Conservation (phyloP, 116 monocot species). For the Papilionanthe hybrid region DNA sequence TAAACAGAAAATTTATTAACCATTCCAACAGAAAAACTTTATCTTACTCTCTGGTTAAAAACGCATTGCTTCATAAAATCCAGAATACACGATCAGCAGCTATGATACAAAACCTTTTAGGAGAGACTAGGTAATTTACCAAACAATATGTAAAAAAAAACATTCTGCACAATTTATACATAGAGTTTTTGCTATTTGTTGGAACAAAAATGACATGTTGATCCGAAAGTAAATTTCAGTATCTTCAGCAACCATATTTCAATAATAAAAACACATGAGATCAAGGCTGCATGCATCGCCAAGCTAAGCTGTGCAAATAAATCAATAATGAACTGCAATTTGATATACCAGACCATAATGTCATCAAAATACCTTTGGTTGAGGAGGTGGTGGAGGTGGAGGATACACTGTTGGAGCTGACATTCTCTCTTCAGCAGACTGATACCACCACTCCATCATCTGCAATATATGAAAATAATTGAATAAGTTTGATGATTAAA, state of each 20-base stretch:
- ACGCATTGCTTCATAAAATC: no score
- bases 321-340: background rate
- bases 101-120: no score
- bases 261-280: background rate
- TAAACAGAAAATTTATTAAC: no score
- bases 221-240: background rate
- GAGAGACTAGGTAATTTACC: no score
- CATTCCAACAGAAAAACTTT: no score
- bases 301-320: background rate
- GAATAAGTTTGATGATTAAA: background rate
- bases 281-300: background rate
- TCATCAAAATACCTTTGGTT: conserved; percentile 55
- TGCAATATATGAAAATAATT: conserved; percentile 13
- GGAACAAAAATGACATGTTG: background rate
- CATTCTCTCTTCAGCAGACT: conserved; percentile 97
- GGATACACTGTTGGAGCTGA: conserved; percentile 95
- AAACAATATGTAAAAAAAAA: no score
- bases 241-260: background rate
- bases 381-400: conserved; percentile 84
- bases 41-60: no score
- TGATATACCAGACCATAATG: background rate
- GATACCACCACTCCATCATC: conserved; percentile 99
- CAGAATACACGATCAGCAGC: no score
- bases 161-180: no score
- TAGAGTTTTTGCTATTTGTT: background rate